Evolutionary conservation across 768 basidiomycete species (phyloP).

Genomic region (Suillus variegatus): DNA sequence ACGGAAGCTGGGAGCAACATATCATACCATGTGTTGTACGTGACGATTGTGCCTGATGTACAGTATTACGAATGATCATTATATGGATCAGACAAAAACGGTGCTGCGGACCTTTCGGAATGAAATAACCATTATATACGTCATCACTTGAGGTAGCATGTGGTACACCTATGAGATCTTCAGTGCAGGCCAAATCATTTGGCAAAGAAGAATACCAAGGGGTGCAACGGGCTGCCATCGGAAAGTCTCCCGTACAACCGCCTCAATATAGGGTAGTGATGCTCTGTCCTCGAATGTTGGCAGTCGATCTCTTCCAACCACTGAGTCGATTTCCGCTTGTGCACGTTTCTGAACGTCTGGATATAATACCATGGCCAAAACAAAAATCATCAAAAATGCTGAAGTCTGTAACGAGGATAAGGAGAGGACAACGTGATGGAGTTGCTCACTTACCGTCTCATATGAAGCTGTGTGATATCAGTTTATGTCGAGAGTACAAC

Average conservation of each 20-base stretch:
- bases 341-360: slow-evolving; percentile 16
- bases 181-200: not conserved
- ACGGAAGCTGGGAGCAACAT: not conserved
- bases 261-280: slow-evolving; percentile 17
- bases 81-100: no score
- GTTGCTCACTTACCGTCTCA: slow-evolving; percentile 12
- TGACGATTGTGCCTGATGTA: slow-evolving; percentile 11
- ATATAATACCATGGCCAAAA: slow-evolving; percentile 21
- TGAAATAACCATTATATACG: slow-evolving; percentile 18
- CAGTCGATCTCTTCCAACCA: slow-evolving; percentile 21
- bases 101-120: slow-evolving; percentile 16
- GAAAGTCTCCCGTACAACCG: slow-evolving; percentile 17
- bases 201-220: slow-evolving; percentile 7
- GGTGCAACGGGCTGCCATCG: slow-evolving; percentile 18
- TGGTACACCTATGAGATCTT: slow-evolving; percentile 7
- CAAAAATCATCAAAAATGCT: slow-evolving; percentile 10
- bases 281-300: slow-evolving; percentile 14
- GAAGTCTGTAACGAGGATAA: slow-evolving; percentile 12
- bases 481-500: not conserved
- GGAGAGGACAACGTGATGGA: not conserved
- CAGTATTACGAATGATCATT: not conserved
- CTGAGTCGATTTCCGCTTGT: slow-evolving; percentile 23
- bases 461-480: slow-evolving; percentile 3
- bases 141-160: slow-evolving; percentile 15
- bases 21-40: slow-evolving; percentile 13